A percentile compares a stretch with the other conserved stretches of the same genome.
These are phyloP conservation scores for Pistacia atlantica DNA, from an alignment of 345 rosid genomes.

Conservation along the genomic window DNA sequence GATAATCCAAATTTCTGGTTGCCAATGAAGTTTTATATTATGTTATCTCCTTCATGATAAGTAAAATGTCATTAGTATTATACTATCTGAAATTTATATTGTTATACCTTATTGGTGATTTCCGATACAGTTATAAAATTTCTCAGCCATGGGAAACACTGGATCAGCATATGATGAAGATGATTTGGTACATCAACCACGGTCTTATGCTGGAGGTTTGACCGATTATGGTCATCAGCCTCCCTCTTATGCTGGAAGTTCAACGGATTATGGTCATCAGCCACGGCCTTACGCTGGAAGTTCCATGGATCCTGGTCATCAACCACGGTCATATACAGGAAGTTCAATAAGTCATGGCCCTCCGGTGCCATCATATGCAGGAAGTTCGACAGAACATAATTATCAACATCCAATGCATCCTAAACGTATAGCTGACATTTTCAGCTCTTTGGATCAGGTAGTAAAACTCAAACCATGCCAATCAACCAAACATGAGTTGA, in stretches of 20 bases:
- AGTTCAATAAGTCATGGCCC: conserved; percentile 20
- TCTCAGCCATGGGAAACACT: conserved; percentile 37
- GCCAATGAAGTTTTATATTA: not conserved
- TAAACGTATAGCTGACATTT: conserved; percentile 14
- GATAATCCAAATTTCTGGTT: not conserved
- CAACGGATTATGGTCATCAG: conserved; percentile 29
- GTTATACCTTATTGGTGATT: not conserved
- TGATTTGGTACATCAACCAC: conserved; percentile 25
- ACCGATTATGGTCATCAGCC: conserved; percentile 27
- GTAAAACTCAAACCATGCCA: conserved; percentile 4
- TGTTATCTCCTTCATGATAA: too few species aligned
- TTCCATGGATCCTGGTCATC: conserved; percentile 29
- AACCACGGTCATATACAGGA: conserved; percentile 28
- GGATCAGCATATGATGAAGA: conserved; percentile 32
- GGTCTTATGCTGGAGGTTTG: conserved; percentile 38
- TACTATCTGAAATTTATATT: not conserved
- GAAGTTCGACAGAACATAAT: conserved; percentile 1
- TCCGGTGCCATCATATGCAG: not conserved
- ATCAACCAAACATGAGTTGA: not conserved
- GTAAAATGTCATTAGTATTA: too few species aligned
- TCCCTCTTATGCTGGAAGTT: conserved; percentile 17
- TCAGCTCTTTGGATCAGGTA: conserved; percentile 62
- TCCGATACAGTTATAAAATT: conserved; percentile 18
- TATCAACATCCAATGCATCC: not conserved
- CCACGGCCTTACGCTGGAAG: conserved; percentile 25